phyloP scores from a whole-genome alignment of 345 rosid genomes.

The Acer yangbiense region DNA sequence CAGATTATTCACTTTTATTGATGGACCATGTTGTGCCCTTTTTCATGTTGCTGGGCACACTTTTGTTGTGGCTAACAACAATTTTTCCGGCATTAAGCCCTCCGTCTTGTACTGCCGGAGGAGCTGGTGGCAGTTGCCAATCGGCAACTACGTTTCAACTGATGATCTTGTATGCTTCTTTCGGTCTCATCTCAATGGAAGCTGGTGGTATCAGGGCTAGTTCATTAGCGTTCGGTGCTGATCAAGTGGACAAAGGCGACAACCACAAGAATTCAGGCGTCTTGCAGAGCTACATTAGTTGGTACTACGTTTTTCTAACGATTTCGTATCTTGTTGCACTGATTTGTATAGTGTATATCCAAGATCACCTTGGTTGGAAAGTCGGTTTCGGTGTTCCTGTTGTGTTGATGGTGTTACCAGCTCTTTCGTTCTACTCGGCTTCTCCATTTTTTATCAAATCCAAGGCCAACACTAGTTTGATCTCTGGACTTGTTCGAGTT shows the following conservation, averaged over 20 bases:
- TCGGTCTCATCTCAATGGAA: constrained; percentile 36
- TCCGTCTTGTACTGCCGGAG: too few species aligned
- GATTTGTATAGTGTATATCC: constrained; percentile 35
- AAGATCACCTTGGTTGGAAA: constrained; percentile 32
- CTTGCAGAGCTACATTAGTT: constrained; percentile 33
- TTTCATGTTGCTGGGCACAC: constrained; percentile 26
- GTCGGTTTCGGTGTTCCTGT: constrained; percentile 37
- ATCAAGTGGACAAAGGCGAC: constrained; percentile 23
- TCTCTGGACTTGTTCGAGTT: constrained; percentile 34
- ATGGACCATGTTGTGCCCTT: too few species aligned
- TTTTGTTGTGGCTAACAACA: constrained; percentile 28
- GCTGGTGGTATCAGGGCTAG: constrained; percentile 38
- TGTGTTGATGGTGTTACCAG: constrained; percentile 29
- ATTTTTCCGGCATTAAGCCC: constrained; percentile 21
- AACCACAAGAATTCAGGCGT: constrained; percentile 26
- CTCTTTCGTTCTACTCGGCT: constrained; percentile 30
- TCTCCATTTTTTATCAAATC: constrained; percentile 29
- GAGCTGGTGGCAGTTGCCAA: constrained; percentile 17
- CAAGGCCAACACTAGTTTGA: constrained; percentile 26
- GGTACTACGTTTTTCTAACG: constrained; percentile 33
- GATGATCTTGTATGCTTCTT: constrained; percentile 21
- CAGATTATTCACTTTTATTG: too few species aligned
- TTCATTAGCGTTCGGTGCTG: constrained; percentile 39
- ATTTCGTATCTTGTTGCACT: constrained; percentile 23
- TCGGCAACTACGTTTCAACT: constrained; percentile 4